These are phyloP conservation scores for Pichia kudriavzevii DNA, from an alignment of 1,139 yeast genomes.

Conservation along the genomic window DNA sequence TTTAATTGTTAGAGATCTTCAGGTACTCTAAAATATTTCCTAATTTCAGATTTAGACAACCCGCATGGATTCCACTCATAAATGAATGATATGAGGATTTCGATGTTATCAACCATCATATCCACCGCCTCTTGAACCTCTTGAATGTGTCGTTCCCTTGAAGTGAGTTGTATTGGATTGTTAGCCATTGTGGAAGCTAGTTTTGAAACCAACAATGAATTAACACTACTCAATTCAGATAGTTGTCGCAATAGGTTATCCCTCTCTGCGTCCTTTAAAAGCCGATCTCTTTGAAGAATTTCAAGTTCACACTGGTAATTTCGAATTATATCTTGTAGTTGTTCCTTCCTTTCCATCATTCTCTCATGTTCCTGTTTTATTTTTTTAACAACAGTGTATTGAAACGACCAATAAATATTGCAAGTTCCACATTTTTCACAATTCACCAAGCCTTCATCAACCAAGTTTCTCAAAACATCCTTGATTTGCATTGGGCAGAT, in stretches of 20 bases:
- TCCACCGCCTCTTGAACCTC: conserved; percentile 11
- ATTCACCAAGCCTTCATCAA: conserved; percentile 41
- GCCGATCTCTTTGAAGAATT: not conserved
- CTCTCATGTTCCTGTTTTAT: conserved; percentile 18
- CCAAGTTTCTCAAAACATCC: conserved; percentile 36
- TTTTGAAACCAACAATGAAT: no score
- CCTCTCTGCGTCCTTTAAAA: not conserved
- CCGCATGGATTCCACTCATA: conserved; percentile 8
- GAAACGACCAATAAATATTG: conserved; percentile 48
- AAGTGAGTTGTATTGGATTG: conserved; percentile 5
- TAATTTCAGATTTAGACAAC: conserved; percentile 3
- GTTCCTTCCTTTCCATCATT: conserved; percentile 12
- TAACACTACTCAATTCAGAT: no score
- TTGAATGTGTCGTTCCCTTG: conserved; percentile 1
- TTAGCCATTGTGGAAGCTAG: not conserved
- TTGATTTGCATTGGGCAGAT: conserved; percentile 44
- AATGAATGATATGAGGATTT: conserved; percentile 12
- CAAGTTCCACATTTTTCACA: conserved; percentile 48
- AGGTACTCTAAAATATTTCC: conserved; percentile 15
- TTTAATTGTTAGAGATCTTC: conserved; percentile 9
- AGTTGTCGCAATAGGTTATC: no score
- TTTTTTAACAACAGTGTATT: conserved; percentile 31
- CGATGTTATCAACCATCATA: conserved; percentile 16
- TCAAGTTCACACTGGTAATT: not conserved
- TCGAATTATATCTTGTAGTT: conserved; percentile 11